Evolutionary conservation across 2,329 filamentous ascomycete species (phyloP), one percentile per base, ranked within the genome.

Genomic region (Alternaria hordeiaustralica): DNA sequence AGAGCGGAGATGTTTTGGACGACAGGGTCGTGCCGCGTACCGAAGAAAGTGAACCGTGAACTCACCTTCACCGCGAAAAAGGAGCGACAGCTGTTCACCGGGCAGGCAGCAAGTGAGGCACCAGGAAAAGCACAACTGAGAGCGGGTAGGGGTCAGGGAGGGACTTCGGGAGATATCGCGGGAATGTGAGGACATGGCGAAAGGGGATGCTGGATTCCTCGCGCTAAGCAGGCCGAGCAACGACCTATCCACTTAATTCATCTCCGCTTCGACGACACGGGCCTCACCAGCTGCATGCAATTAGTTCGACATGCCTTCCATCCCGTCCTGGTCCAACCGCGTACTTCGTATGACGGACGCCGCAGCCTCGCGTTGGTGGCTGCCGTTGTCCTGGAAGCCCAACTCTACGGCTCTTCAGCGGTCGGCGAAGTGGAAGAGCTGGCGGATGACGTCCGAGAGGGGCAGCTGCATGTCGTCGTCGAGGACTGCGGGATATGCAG

Each of bases 41-140:
- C 75, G 72, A 75, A 71, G 70, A 68, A 65, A 58, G 69, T 58
- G 55, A 64, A 58, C 21, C 30, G 41, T 55, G 25, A 43, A 60
- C 57, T 59, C 57, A 58, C 44, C 56, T 55, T 58, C 10, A 62
- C 53, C 33, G 63, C 61, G 65, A 67, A 61, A 63, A 79, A 78
- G 75, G 76, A 79, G 68, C 69, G 77, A 73, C 74, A 69, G 71
- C 63, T 68, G 69, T 71, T 66, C 69, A 73, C 71, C 59, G 67
- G 69, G 73, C 71, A 63, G 58, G 49, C 60, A 59, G 68, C 72
- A 71, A 70, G 68, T 70, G 71, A 75, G 68, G 60, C 66, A 72
- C 67, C 62, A 63, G 65, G 71, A 61, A 61, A 66, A 73, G 73
- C 69, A 71, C 66, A 65, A 64, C 63, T 66, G 67, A 67, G 66